phyloP scores from a whole-genome alignment of 2,329 filamentous ascomycete species.

The Hypoxylon sp. region DNA sequence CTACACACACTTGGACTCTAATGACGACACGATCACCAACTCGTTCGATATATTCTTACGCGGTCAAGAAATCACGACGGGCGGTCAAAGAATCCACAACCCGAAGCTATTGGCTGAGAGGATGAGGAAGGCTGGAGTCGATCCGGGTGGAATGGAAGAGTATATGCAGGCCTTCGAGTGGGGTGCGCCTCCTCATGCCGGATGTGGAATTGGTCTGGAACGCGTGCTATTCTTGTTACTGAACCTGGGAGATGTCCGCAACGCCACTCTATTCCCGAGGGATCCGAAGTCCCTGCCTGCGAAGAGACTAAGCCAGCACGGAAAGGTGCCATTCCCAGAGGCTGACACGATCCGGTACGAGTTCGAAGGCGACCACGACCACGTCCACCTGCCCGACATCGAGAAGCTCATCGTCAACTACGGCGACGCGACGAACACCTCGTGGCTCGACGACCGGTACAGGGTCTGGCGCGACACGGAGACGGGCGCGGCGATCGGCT shows the following conservation, averaged over 20 bases:
- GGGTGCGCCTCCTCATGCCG: conserved; percentile 87
- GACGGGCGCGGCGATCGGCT: conserved; percentile 86
- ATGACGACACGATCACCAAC: conserved; percentile 68
- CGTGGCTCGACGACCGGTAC: conserved; percentile 90
- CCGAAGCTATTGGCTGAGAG: conserved; percentile 75
- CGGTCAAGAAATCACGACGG: conserved; percentile 90
- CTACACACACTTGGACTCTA: conserved; percentile 84
- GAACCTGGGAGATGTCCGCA: conserved; percentile 86
- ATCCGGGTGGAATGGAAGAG: conserved; percentile 85
- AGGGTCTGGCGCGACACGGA: conserved; percentile 82
- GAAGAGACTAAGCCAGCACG: conserved; percentile 51
- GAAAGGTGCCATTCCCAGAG: conserved; percentile 80
- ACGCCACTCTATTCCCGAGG: conserved; percentile 85
- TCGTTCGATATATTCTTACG: conserved; percentile 96
- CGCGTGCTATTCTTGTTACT: conserved; percentile 87
- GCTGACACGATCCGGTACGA: conserved; percentile 79
- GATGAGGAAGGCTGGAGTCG: conserved; percentile 78
- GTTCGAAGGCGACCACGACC: conserved; percentile 52
- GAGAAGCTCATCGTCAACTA: conserved; percentile 95
- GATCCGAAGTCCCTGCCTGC: conserved; percentile 87
- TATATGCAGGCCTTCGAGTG: conserved; percentile 90
- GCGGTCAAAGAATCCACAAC: conserved; percentile 92
- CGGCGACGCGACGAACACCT: conserved; percentile 91
- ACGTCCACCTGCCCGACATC: conserved; percentile 71
- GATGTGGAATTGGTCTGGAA: conserved; percentile 89